phyloP scores from a whole-genome alignment of 768 basidiomycete species.

The Tylopilus sp. region DNA sequence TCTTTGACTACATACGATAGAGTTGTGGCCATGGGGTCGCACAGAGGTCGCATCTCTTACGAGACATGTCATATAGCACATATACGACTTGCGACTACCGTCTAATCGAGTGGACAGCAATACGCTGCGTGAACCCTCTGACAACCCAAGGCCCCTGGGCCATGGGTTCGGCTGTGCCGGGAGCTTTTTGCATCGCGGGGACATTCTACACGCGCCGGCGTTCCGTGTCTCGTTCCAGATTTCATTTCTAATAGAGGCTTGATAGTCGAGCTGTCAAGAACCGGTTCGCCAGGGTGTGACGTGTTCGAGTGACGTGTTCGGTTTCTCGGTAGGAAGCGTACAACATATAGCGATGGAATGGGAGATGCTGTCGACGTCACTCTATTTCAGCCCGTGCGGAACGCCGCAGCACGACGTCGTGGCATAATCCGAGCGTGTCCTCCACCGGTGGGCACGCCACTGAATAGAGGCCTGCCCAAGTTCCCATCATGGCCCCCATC shows the following conservation, averaged over 20 bases:
- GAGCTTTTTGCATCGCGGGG: background rate
- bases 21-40: constrained; percentile 3
- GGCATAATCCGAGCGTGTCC: constrained; percentile 8
- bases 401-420: background rate
- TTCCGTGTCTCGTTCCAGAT: background rate
- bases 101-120: background rate
- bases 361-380: constrained; percentile 9
- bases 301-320: constrained; percentile 1
- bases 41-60: background rate
- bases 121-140: background rate
- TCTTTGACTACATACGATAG: background rate
- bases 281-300: background rate
- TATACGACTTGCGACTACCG: background rate
- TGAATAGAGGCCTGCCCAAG: no score
- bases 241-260: no score
- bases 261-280: background rate
- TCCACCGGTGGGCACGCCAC: no score
- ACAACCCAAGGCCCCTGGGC: background rate
- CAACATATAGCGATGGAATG: constrained; percentile 2
- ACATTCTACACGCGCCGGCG: no score
- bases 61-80: background rate
- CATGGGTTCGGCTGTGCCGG: background rate
- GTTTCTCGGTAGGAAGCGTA: background rate
- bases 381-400: background rate
- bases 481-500: constrained; percentile 1